Conservation (phyloP, 768 basidiomycete species). For the Boletus sensibilis region DNA sequence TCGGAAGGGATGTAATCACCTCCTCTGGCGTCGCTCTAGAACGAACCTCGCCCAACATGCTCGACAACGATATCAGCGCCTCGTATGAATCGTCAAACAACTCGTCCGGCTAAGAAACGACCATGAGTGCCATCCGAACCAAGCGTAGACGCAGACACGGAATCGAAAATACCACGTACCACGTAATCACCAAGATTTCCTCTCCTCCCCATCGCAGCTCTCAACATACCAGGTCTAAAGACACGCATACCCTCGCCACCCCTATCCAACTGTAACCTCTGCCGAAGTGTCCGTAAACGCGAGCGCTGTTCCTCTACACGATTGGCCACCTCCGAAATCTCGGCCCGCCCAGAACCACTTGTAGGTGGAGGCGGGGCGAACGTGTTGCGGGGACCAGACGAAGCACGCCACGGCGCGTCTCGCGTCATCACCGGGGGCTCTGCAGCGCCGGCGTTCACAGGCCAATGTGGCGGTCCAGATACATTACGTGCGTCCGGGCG, state of each 20-base stretch:
- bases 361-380: constrained; percentile 2
- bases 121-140: constrained; percentile 8
- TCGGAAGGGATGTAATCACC: constrained; percentile 58
- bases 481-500: constrained; percentile 6
- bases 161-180: constrained; percentile 38
- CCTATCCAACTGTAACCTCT: constrained; percentile 31
- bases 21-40: constrained; percentile 62
- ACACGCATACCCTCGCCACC: constrained; percentile 16
- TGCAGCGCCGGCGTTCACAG: background rate
- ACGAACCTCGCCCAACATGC: constrained; percentile 64
- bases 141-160: background rate
- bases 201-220: constrained; percentile 22
- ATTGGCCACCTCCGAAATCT: constrained; percentile 3
- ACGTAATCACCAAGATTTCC: constrained; percentile 46
- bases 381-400: constrained; percentile 15
- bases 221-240: constrained; percentile 26
- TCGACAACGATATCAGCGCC: constrained; percentile 55
- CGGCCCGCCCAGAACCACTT: background rate
- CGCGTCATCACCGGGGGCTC: constrained; percentile 8
- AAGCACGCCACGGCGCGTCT: constrained; percentile 25
- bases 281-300: constrained; percentile 26
- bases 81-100: constrained; percentile 79
- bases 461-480: constrained; percentile 12
- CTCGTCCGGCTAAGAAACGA: constrained; percentile 58
- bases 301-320: constrained; percentile 23